phyloP scores from a whole-genome alignment of 805 yeast genomes.

The Spathaspora gorwiae region DNA sequence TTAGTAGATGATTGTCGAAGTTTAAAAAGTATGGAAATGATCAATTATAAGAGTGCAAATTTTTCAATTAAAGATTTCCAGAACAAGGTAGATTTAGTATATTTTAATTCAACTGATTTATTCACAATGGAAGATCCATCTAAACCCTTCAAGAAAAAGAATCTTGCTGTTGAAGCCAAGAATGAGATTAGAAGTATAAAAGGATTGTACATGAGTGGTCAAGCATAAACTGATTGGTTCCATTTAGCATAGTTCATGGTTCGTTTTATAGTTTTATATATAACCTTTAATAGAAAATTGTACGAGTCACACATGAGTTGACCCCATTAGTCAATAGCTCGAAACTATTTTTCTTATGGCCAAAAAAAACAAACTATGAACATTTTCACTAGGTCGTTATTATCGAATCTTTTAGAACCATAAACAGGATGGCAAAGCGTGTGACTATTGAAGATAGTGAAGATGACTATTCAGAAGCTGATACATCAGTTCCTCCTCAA shows the following conservation, averaged over 20 bases:
- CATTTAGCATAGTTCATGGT: neutral
- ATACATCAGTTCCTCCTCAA: slow-evolving; percentile 2
- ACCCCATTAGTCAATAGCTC: too few relatives aligned
- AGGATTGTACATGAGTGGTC: slow-evolving; percentile 43
- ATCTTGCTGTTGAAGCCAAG: slow-evolving; percentile 30
- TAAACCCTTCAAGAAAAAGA: slow-evolving; percentile 16
- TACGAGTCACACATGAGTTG: too few relatives aligned
- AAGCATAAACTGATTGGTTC: slow-evolving; percentile 5
- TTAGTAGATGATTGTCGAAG: slow-evolving; percentile 21
- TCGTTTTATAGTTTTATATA: too few relatives aligned
- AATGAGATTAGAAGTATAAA: slow-evolving; percentile 38
- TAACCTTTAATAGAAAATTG: too few relatives aligned
- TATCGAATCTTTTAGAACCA: too few relatives aligned
- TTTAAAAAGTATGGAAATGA: slow-evolving; percentile 25
- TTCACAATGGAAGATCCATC: slow-evolving; percentile 13
- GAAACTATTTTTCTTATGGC: neutral
- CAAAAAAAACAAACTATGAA: neutral
- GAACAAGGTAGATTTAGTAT: slow-evolving; percentile 30
- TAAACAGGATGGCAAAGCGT: neutral
- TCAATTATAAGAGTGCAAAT: slow-evolving; percentile 26
- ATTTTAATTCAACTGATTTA: slow-evolving; percentile 28
- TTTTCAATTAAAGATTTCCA: slow-evolving; percentile 31
- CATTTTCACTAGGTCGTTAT: too few relatives aligned
- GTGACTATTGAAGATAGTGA: slow-evolving; percentile 3
- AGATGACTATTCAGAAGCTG: slow-evolving; percentile 3